phyloP scores from a whole-genome alignment of 441 rosid genomes.

The Eutrema salsugineum region DNA sequence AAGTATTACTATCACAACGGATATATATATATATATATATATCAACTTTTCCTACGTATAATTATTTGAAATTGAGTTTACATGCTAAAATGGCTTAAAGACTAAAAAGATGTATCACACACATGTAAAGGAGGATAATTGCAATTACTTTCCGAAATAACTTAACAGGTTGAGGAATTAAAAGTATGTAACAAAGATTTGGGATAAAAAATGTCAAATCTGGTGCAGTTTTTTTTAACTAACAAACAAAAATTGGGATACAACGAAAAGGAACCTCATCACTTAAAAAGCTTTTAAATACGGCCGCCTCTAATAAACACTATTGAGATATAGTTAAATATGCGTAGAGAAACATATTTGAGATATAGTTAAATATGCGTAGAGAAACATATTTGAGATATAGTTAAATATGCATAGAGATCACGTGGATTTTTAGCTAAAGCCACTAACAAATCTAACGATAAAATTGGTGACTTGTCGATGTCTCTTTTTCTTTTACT shows the following conservation, averaged over 20 bases:
- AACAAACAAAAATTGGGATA: background rate
- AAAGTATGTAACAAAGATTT: slow-evolving; percentile 19
- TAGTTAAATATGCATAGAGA: slow-evolving; percentile 9
- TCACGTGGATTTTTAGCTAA: slow-evolving; percentile 25
- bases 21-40: no score
- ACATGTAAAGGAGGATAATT: slow-evolving; percentile 16
- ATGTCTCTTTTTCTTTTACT: slow-evolving; percentile 20
- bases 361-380: slow-evolving; percentile 8
- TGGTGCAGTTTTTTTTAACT: background rate
- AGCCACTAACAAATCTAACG: slow-evolving; percentile 21
- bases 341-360: background rate
- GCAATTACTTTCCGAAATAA: slow-evolving; percentile 7
- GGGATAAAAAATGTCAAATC: slow-evolving; percentile 19
- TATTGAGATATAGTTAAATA: background rate
- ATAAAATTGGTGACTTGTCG: slow-evolving; percentile 25
- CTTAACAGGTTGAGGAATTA: slow-evolving; percentile 15
- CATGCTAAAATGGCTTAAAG: slow-evolving; percentile 9
- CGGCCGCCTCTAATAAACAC: slow-evolving; percentile 16
- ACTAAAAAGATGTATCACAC: slow-evolving; percentile 9
- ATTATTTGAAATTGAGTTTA: background rate
- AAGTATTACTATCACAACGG: background rate
- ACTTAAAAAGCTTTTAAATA: background rate
- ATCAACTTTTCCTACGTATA: background rate
- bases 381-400: background rate
- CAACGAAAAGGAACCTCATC: slow-evolving; percentile 4